Base-by-base conservation (phyloP, 805 yeast species). In the Saccharomyces jurei region DNA sequence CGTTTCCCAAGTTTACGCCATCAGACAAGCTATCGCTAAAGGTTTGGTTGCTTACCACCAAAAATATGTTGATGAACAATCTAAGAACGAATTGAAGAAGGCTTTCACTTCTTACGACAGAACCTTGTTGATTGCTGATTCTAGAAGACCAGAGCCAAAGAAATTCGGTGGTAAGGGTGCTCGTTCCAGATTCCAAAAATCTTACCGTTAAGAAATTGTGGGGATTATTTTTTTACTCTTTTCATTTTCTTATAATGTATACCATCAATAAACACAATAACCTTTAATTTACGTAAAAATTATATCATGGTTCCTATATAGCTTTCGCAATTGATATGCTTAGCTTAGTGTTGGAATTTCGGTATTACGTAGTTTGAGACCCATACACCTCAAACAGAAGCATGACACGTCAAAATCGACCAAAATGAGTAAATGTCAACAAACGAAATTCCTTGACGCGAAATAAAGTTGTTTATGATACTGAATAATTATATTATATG, bases 141-240 rank as follows among this genome's bases (percentile, higher is more conserved):
- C 97, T 72, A 90, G 99, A 88, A 92, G 96, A 87, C 86, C 91
- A 87, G 99, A 94, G 85, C 99, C 99, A 86, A 94, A 94, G 97
- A 94, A 94, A 86, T 94, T 94, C 84, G 99, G 99, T 85, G 99
- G 99, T 86, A 96, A 96, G 81, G 99, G 99, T 89, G 99, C 99
- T 82, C 94, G 99, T 84, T 94, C 99, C 77, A 92, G 98, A 84
- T 92, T 89, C 97, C 99, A 94, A 86, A 94, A 94, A 81, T 94
- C 99, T 78, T 94, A 94, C 94, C 99, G 99, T 91, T 94, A 92
- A 81, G 64, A 57, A 59, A 48, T 41, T n/a, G 25, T 22, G 27
- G 41, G 96, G 62, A 94, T 86, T 67, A 91, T 81, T 73, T 86
- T 88, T 67, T 87, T 81, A 81, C 92, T 91, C 82, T 91, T 91